These are phyloP conservation scores for Fomitopsis pinicola DNA, from an alignment of 1,284 basidiomycete genomes.

Conservation along the genomic window DNA sequence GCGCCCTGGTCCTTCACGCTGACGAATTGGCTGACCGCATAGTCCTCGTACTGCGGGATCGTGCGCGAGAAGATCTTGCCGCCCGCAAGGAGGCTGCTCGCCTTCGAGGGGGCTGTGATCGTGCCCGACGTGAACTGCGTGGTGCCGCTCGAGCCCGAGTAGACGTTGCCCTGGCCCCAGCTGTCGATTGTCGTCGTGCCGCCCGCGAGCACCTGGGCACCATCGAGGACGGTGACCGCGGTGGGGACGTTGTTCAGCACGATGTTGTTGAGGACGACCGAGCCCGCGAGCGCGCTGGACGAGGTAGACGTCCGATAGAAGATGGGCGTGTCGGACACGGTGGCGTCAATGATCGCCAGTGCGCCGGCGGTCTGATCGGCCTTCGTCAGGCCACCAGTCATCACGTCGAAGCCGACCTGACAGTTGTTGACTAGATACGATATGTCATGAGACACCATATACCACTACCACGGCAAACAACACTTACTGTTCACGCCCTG, in stretches of 20 bases:
- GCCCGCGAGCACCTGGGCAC: slow-evolving; percentile 46
- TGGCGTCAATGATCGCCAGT: slow-evolving; percentile 58
- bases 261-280: slow-evolving; percentile 56
- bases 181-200: slow-evolving; percentile 53
- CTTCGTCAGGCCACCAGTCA: slow-evolving; percentile 37
- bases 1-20: slow-evolving; percentile 70
- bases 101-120: slow-evolving; percentile 47
- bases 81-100: slow-evolving; percentile 51
- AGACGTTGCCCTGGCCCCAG: slow-evolving; percentile 74
- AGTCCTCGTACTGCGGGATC: slow-evolving; percentile 47
- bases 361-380: slow-evolving; percentile 36
- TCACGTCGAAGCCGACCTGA: slow-evolving; percentile 43
- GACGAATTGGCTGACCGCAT: slow-evolving; percentile 58
- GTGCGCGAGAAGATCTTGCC: slow-evolving; percentile 59
- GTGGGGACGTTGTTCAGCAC: slow-evolving; percentile 50
- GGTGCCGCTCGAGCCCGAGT: slow-evolving; percentile 39
- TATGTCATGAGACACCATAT: too few species aligned
- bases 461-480: too few species aligned
- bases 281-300: slow-evolving; percentile 36
- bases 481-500: slow-evolving; percentile 38
- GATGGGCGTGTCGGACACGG: slow-evolving; percentile 42
- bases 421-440: slow-evolving; percentile 42
- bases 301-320: slow-evolving; percentile 32
- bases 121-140: slow-evolving; percentile 45
- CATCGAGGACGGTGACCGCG: slow-evolving; percentile 46